These are phyloP conservation scores for Ampelocalamus luodianensis DNA, from an alignment of 176 grass and related monocot species.

Conservation along the genomic window DNA sequence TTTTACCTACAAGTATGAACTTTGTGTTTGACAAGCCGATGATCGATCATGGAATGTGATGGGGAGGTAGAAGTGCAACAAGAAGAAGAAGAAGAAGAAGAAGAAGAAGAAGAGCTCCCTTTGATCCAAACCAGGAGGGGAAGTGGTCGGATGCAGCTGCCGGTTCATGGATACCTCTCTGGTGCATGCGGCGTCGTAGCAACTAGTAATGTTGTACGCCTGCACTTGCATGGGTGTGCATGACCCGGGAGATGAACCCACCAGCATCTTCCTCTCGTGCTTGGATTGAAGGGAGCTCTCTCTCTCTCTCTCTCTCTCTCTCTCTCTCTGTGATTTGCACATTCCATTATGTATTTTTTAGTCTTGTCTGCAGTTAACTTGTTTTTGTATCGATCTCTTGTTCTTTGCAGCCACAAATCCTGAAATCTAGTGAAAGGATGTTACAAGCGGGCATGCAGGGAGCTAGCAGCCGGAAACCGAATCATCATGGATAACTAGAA, in stretches of 20 bases:
- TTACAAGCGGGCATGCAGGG: not conserved
- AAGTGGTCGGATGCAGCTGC: conserved; percentile 75
- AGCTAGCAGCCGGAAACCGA: not conserved
- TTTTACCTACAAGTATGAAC: not conserved
- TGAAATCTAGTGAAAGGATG: not conserved
- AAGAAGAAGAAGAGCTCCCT: conserved; percentile 61
- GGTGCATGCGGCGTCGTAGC: conserved; percentile 34
- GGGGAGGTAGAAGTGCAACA: not conserved
- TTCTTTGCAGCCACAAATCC: not conserved
- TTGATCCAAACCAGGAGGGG: conserved; percentile 77
- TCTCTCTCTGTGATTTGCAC: not conserved
- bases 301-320: conserved; percentile 37
- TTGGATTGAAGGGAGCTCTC: conserved; percentile 98
- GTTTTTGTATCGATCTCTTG: not conserved
- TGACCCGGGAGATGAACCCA: conserved; percentile 75
- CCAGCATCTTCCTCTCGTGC: conserved; percentile 64
- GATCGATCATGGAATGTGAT: not conserved
- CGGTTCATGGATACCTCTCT: conserved; percentile 78
- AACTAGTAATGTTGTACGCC: not conserved
- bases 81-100: conserved; percentile 43
- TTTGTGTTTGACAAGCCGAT: not conserved
- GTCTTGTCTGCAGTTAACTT: not conserved
- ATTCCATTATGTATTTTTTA: not conserved
- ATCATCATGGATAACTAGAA: not conserved
- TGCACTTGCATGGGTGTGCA: conserved; percentile 68